phyloP scores from a whole-genome alignment of 352 stramenopile genomes.

The Thalassiosira livingstoniorum region DNA sequence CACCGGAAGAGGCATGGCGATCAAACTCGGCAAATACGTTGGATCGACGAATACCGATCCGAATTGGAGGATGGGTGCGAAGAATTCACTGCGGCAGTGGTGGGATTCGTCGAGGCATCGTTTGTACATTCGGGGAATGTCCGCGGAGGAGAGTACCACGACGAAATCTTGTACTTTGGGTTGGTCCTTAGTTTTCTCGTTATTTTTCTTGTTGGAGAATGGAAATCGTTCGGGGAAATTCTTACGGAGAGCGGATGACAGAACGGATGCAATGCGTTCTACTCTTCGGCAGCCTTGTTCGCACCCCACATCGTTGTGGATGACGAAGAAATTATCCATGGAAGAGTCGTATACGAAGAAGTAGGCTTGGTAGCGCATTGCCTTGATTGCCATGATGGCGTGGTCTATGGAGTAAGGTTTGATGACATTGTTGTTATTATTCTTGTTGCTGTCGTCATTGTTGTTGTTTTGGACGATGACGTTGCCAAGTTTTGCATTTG shows the following conservation, averaged over 20 bases:
- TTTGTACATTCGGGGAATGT: slow-evolving; percentile 28
- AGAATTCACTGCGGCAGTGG: neutral
- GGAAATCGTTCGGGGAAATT: slow-evolving; percentile 47
- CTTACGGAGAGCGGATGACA: slow-evolving; percentile 28
- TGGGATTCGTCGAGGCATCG: slow-evolving; percentile 4
- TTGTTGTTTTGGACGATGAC: too few species aligned
- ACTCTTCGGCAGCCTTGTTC: slow-evolving; percentile 32
- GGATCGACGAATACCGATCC: slow-evolving; percentile 18
- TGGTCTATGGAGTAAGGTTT: slow-evolving; percentile 35
- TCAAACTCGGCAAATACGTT: slow-evolving; percentile 16
- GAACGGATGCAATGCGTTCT: slow-evolving; percentile 28
- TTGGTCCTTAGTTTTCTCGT: neutral
- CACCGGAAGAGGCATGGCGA: slow-evolving; percentile 39
- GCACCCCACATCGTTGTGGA: slow-evolving; percentile 16
- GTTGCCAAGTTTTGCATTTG: too few species aligned
- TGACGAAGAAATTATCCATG: slow-evolving; percentile 26
- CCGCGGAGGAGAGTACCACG: slow-evolving; percentile 29
- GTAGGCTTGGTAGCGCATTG: slow-evolving; percentile 37
- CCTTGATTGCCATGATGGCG: neutral
- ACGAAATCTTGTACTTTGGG: slow-evolving; percentile 19
- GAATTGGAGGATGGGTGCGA: slow-evolving; percentile 48
- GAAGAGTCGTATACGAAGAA: slow-evolving; percentile 42
- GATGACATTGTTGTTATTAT: too few species aligned
- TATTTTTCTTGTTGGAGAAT: neutral
- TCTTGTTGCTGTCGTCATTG: too few species aligned